Evolutionary conservation across 768 basidiomycete species (phyloP).

Genomic region (Podaxis sp.): DNA sequence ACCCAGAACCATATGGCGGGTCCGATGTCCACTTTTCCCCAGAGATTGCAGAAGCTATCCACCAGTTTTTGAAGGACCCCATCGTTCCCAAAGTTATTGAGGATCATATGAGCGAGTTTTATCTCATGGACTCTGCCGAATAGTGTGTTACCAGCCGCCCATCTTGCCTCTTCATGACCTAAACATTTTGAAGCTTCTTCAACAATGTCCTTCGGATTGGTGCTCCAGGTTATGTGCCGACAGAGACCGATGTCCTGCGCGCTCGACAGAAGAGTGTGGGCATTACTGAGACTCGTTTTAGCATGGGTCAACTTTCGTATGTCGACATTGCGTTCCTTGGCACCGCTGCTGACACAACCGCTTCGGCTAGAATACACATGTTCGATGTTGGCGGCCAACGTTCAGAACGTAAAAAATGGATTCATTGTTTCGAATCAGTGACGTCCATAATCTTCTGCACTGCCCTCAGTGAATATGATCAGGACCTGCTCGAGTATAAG

Average conservation of each 20-base stretch:
- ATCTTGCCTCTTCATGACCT: background rate
- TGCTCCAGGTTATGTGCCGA: conserved; percentile 76
- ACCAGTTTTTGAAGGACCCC: conserved; percentile 70
- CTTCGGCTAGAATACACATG: conserved; percentile 54
- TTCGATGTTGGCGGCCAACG: conserved; percentile 82
- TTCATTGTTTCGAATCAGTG: conserved; percentile 64
- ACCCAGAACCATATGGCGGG: conserved; percentile 42
- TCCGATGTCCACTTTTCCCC: conserved; percentile 44
- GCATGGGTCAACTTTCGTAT: conserved; percentile 64
- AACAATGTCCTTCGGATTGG: conserved; percentile 83
- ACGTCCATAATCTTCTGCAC: conserved; percentile 70
- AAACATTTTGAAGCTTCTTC: conserved; percentile 65
- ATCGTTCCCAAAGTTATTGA: conserved; percentile 56
- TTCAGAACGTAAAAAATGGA: conserved; percentile 82
- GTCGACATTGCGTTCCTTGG: conserved; percentile 23
- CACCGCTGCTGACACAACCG: background rate
- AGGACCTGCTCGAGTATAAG: conserved; percentile 67
- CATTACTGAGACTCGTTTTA: conserved; percentile 85
- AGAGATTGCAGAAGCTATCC: conserved; percentile 70
- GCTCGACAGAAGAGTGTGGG: conserved; percentile 90
- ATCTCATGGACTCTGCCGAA: conserved; percentile 91
- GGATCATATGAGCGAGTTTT: conserved; percentile 73
- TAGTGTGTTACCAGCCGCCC: conserved; percentile 56
- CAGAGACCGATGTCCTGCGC: conserved; percentile 82
- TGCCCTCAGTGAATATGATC: conserved; percentile 73